A percentile compares a stretch with the other conserved stretches of the same genome.
Conservation (phyloP, 192 early-diverging fungal species). For the Cetraspora pellucida region DNA sequence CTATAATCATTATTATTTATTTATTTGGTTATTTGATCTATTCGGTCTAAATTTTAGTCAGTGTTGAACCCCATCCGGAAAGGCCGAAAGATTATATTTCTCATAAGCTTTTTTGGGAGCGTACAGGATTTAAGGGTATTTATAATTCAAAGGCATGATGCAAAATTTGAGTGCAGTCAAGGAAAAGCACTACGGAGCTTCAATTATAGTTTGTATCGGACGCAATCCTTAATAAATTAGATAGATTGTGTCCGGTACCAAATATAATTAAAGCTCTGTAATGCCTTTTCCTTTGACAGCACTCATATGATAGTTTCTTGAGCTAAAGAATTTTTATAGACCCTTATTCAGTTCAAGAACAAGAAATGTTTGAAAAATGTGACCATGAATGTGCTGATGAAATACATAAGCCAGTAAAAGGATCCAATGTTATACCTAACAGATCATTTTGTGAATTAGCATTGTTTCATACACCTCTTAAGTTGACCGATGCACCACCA, state of each 20-base stretch:
- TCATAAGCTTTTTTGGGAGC: conserved; percentile 30
- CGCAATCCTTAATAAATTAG: too few species aligned
- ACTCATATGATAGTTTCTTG: background rate
- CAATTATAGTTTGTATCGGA: too few species aligned
- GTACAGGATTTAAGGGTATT: conserved; percentile 33
- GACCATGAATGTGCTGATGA: conserved; percentile 29
- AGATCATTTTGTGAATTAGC: conserved; percentile 10
- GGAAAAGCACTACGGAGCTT: too few species aligned
- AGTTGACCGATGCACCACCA: background rate
- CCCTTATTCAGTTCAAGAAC: conserved; percentile 17
- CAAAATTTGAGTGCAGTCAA: too few species aligned
- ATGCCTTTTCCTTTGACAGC: too few species aligned
- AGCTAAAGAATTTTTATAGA: conserved; percentile 3
- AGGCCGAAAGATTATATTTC: conserved; percentile 28
- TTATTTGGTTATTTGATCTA: background rate
- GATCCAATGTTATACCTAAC: background rate
- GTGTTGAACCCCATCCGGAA: conserved; percentile 12
- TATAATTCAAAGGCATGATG: too few species aligned
- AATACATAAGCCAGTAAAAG: background rate
- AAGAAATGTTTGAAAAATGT: conserved; percentile 21
- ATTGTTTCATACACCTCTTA: conserved; percentile 5
- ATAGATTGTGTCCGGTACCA: too few species aligned
- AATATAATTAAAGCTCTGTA: too few species aligned
- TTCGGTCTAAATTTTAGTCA: background rate
- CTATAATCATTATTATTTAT: background rate